A percentile compares a stretch with the other conserved stretches of the same genome.
phyloP scores from a whole-genome alignment of 192 early-diverging fungal genomes.

The Coemansia sp. region DNA sequence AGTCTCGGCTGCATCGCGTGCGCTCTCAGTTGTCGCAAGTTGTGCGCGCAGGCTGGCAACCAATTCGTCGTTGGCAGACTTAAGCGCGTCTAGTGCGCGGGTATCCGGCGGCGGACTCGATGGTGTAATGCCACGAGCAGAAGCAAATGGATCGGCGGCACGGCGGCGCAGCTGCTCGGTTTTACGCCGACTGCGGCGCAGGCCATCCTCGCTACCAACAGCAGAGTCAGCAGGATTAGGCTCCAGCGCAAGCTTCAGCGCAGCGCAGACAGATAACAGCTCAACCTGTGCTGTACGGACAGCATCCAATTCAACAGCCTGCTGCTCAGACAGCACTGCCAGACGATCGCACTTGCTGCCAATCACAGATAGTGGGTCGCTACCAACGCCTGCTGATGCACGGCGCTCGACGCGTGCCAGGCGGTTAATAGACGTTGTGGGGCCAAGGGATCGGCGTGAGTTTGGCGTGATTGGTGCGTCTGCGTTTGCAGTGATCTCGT shows the following conservation, averaged over 20 bases:
- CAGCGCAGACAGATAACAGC: slow-evolving; percentile 31
- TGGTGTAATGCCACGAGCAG: slow-evolving; percentile 3
- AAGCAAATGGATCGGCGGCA: slow-evolving; percentile 20
- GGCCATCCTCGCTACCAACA: slow-evolving; percentile 5
- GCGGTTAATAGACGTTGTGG: slow-evolving; percentile 10
- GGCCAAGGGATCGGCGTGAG: slow-evolving; percentile 26
- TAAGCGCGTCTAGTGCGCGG: slow-evolving; percentile 32
- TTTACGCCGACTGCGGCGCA: slow-evolving; percentile 35
- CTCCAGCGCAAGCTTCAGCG: slow-evolving; percentile 17
- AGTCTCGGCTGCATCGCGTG: slow-evolving; percentile 36
- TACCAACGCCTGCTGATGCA: slow-evolving; percentile 38
- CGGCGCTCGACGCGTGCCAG: slow-evolving; percentile 48
- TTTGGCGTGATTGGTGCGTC: slow-evolving; percentile 3
- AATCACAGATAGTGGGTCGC: slow-evolving; percentile 41
- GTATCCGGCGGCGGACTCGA: background rate
- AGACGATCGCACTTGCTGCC: slow-evolving; percentile 47
- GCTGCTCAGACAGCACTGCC: slow-evolving; percentile 36
- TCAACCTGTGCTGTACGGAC: slow-evolving; percentile 33
- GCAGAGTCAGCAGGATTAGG: background rate
- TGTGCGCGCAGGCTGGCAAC: slow-evolving; percentile 26
- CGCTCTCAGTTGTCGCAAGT: slow-evolving; percentile 20
- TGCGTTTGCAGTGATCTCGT: slow-evolving; percentile 24
- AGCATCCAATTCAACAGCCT: slow-evolving; percentile 27
- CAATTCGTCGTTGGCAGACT: slow-evolving; percentile 34
- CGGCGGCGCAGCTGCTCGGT: slow-evolving; percentile 46